These are phyloP conservation scores for Pilobolus umbonatus DNA, from an alignment of 192 early-diverging fungal species.

Conservation along the genomic window DNA sequence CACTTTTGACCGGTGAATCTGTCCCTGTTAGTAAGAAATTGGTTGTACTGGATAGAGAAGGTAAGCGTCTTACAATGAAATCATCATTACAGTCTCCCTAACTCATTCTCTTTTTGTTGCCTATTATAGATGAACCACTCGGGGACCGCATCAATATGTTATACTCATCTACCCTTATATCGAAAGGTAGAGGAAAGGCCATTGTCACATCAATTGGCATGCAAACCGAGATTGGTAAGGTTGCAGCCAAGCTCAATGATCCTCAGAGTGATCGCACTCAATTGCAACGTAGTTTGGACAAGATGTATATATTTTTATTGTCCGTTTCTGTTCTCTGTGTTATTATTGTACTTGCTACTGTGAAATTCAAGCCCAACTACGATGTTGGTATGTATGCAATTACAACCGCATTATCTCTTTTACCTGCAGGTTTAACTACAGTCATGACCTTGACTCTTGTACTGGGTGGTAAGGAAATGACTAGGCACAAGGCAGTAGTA, in stretches of 20 bases:
- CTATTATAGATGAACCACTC: constrained; percentile 58
- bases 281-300: constrained; percentile 63
- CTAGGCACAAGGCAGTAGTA: constrained; percentile 85
- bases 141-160: constrained; percentile 91
- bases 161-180: constrained; percentile 85
- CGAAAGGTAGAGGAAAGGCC: constrained; percentile 85
- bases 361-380: constrained; percentile 54
- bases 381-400: constrained; percentile 75
- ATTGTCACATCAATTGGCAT: constrained; percentile 83
- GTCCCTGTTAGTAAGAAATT: constrained; percentile 73
- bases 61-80: not conserved
- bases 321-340: constrained; percentile 60
- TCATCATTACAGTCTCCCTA: not conserved
- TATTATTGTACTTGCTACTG: constrained; percentile 79
- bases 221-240: constrained; percentile 86
- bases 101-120: not conserved
- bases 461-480: constrained; percentile 80
- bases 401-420: constrained; percentile 79
- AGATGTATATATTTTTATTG: constrained; percentile 73
- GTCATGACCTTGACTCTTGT: constrained; percentile 93
- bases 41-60: constrained; percentile 5
- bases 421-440: constrained; percentile 91
- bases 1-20: constrained; percentile 88
- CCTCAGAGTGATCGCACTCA: constrained; percentile 50
- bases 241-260: constrained; percentile 71